These are phyloP conservation scores for Trichoderma harzianum DNA, from an alignment of 2,329 filamentous ascomycete species.

Conservation along the genomic window DNA sequence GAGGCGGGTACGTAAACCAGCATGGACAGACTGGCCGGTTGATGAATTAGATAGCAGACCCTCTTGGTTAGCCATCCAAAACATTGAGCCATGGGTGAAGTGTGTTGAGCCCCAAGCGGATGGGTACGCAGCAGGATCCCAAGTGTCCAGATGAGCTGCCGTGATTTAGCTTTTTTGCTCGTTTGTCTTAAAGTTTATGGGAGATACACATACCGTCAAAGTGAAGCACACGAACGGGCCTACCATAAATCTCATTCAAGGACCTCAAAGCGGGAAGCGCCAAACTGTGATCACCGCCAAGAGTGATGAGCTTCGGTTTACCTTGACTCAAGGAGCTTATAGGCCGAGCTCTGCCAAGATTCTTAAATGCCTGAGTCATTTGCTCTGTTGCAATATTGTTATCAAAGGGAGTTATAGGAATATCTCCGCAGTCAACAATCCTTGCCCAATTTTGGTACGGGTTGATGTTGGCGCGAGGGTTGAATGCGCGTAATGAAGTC, in stretches of 20 bases:
- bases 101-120: constrained; percentile 53
- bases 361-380: constrained; percentile 76
- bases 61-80: constrained; percentile 81
- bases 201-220: constrained; percentile 53
- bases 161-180: constrained; percentile 22
- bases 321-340: constrained; percentile 23
- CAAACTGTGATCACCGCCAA: constrained; percentile 72
- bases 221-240: constrained; percentile 66
- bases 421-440: constrained; percentile 86
- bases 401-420: constrained; percentile 82
- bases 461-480: constrained; percentile 77
- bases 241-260: constrained; percentile 58
- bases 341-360: constrained; percentile 52
- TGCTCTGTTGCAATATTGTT: constrained; percentile 77
- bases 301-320: constrained; percentile 59
- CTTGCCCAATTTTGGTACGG: constrained; percentile 79
- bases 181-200: not conserved
- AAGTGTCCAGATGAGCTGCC: constrained; percentile 70
- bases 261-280: constrained; percentile 67
- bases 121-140: constrained; percentile 71
- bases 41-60: constrained; percentile 70
- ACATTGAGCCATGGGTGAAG: constrained; percentile 89
- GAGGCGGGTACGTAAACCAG: constrained; percentile 75
- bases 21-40: constrained; percentile 73
- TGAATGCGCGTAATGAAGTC: constrained; percentile 73